These are phyloP conservation scores for Nothophytophthora sp. DNA, from an alignment of 352 stramenopile genomes.

Conservation along the genomic window DNA sequence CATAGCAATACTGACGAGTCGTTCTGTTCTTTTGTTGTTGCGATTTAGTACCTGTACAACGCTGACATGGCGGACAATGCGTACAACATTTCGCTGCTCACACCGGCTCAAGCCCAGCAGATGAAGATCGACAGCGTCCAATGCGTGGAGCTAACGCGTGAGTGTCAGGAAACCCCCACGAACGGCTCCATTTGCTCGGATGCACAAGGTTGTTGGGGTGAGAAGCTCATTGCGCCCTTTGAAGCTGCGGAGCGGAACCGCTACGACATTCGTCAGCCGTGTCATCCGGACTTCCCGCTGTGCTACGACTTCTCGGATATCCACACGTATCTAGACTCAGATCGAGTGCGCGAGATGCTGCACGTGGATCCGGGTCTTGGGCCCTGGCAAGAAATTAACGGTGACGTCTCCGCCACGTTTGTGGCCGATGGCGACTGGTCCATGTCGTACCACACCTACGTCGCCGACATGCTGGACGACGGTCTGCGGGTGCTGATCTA, in stretches of 20 bases:
- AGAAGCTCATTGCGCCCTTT: constrained; percentile 52
- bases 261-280: constrained; percentile 65
- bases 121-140: constrained; percentile 35
- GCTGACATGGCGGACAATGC: constrained; percentile 59
- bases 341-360: constrained; percentile 28
- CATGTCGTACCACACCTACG: constrained; percentile 85
- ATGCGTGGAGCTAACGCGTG: constrained; percentile 29
- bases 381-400: constrained; percentile 88
- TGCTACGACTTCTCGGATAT: constrained; percentile 11
- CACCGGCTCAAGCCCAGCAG: constrained; percentile 25
- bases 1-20: too few species aligned
- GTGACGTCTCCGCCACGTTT: constrained; percentile 87
- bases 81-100: constrained; percentile 62
- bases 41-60: constrained; percentile 19
- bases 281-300: constrained; percentile 6
- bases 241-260: constrained; percentile 36
- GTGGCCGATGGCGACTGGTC: constrained; percentile 86
- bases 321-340: constrained; percentile 61
- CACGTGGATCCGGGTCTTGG: constrained; percentile 27
- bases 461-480: constrained; percentile 84
- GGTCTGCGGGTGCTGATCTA: constrained; percentile 91
- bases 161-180: constrained; percentile 40
- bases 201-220: constrained; percentile 46
- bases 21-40: too few species aligned
- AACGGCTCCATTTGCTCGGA: constrained; percentile 43